Conservation (phyloP, 208 protist species). For the Spongospora subterranea region DNA sequence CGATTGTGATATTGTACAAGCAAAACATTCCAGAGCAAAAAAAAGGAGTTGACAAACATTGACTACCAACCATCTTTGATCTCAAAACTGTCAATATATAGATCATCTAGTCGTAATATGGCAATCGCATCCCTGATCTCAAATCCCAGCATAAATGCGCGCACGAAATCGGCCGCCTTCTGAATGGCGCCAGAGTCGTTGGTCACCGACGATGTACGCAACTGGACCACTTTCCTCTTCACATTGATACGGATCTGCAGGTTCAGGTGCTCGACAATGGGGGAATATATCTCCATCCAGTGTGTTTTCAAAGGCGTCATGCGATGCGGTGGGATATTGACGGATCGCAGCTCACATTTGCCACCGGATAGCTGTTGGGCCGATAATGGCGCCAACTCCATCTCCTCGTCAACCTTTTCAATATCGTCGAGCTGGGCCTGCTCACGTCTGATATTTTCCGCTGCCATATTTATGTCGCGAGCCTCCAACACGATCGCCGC, state of each 20-base stretch:
- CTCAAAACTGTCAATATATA: constrained; percentile 99
- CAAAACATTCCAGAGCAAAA: constrained; percentile 22
- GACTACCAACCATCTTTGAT: constrained; percentile 79
- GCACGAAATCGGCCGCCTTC: constrained; percentile 95
- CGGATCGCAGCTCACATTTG: constrained; percentile 69
- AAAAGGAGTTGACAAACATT: not conserved
- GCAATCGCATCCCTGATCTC: constrained; percentile 94
- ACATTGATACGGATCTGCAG: constrained; percentile 89
- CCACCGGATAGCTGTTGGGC: constrained; percentile 59
- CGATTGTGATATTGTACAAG: constrained; percentile 63
- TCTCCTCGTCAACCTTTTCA: not conserved
- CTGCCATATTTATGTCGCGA: too few species aligned
- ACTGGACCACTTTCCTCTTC: constrained; percentile 55
- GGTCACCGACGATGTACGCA: constrained; percentile 79
- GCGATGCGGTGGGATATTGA: constrained; percentile 90
- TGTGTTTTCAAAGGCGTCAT: constrained; percentile 95
- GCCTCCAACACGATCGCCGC: too few species aligned
- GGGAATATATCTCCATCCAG: constrained; percentile 97
- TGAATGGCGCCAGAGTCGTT: constrained; percentile 84
- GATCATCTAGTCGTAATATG: constrained; percentile 97
- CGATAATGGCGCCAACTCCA: not conserved
- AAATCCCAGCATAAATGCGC: constrained; percentile 95
- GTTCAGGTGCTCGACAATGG: constrained; percentile 97
- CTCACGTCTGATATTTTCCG: too few species aligned
- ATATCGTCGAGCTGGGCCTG: too few species aligned